phyloP scores from a whole-genome alignment of 108 stramenopile species.

The Conticribra guillardii region DNA sequence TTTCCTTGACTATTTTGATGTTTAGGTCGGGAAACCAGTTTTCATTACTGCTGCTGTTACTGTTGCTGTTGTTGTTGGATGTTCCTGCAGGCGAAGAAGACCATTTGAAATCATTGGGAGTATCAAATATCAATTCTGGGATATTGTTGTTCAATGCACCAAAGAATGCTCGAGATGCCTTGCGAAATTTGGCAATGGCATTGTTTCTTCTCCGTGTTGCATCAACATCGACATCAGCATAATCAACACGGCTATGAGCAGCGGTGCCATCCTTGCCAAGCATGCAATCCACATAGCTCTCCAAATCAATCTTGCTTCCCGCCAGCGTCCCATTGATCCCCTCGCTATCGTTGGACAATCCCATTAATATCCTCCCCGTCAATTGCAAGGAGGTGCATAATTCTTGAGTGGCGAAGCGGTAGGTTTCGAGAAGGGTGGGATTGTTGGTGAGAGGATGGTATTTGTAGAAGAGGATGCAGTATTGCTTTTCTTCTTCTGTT shows the following conservation, averaged over 20 bases:
- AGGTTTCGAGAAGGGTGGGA: constrained; percentile 42
- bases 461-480: constrained; percentile 83
- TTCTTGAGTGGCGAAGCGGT: constrained; percentile 58
- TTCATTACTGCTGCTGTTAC: constrained; percentile 2
- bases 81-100: constrained; percentile 18
- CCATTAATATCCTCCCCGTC: constrained; percentile 75
- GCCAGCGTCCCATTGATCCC: constrained; percentile 89
- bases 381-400: constrained; percentile 61
- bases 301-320: constrained; percentile 49
- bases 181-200: constrained; percentile 47
- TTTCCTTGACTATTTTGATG: constrained; percentile 81
- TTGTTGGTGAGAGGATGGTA: constrained; percentile 72
- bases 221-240: constrained; percentile 2
- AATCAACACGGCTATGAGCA: not conserved
- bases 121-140: constrained; percentile 47
- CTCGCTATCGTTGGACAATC: constrained; percentile 65
- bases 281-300: constrained; percentile 59
- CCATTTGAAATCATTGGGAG: constrained; percentile 79
- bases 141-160: constrained; percentile 27
- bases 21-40: constrained; percentile 78
- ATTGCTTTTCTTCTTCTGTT: not conserved
- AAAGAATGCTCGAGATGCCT: constrained; percentile 54
- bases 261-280: constrained; percentile 10
- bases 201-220: not conserved
- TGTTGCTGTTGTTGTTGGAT: not conserved